Base-by-base conservation (phyloP, 2,329 filamentous ascomycete species). In the Alternaria alternata region DNA sequence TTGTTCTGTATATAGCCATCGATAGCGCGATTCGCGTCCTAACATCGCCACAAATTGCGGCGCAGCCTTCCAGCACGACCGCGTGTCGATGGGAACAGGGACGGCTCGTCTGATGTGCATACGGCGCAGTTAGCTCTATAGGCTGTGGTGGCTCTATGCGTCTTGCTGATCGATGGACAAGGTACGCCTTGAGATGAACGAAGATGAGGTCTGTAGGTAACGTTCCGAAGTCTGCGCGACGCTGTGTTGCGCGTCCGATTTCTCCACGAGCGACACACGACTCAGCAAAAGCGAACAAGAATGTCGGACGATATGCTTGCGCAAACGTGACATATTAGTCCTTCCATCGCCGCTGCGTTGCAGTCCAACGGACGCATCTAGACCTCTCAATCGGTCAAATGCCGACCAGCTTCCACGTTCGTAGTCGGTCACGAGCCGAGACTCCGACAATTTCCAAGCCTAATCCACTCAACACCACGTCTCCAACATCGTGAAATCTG, bases 401-500 rank as follows among this genome's bases (percentile, higher is more conserved):
- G 20, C 30, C 46, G 32, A 49, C 46, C 30, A 24, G 9, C 22
- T 24, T n/a, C 14, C 20, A 18, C 24, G n/a, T 24, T 24, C 14
- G n/a, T 11, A 51, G 34, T 51, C 57, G 47, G 56, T 18, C 52
- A 32, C 14, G 32, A 51, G 34, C 58, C 58, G 58, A 42, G 43
- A 43, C 54, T 42, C 54, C 58, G 44, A 52, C 42, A 30, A 43
- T 16, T 30, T 34, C 24, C 41, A 53, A 30, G 42, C 18, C 24
- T 26, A 18, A 28, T 39, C 46, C 41, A 39, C 57, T 65, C 59
- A 68, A 66, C 62, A 68, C 64, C 66, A 68, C 57, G 52, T 47
- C 59, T 44, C 18, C 49, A 54, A 47, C 62, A 68, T 68, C 64
- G 64, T 68, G 65, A 65, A 59, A 57, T 48, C 56, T 41, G 56